These are phyloP conservation scores for Tephrocybe sp. DNA, from an alignment of 768 basidiomycete genomes.

Conservation along the genomic window DNA sequence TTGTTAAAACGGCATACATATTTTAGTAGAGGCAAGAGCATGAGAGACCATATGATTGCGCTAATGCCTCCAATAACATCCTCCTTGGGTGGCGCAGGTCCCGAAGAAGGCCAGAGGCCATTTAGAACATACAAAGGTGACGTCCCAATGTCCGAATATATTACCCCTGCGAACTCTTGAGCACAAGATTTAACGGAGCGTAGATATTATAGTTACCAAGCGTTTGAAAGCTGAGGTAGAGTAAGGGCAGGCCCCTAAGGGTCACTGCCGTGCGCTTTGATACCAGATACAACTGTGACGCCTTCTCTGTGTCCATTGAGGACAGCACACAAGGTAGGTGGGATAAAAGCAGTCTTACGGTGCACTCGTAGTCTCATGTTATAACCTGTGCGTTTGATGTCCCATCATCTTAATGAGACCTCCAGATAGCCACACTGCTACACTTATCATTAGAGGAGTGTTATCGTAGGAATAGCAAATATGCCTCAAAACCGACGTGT, in stretches of 20 bases:
- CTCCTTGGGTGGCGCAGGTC: conserved; percentile 49
- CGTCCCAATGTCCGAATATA: conserved; percentile 55
- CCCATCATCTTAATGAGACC: not conserved
- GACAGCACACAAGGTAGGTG: not conserved
- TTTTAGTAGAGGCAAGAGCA: conserved; percentile 61
- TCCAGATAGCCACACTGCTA: not conserved
- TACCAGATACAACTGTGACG: not conserved
- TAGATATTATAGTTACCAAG: conserved; percentile 6
- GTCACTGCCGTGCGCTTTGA: conserved; percentile 9
- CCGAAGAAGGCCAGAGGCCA: conserved; percentile 56
- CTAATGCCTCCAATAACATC: conserved; percentile 64
- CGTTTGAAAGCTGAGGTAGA: conserved; percentile 9
- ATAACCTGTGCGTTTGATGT: not conserved
- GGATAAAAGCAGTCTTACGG: not conserved
- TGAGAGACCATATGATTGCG: conserved; percentile 66
- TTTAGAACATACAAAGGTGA: conserved; percentile 66
- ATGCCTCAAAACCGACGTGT: conserved; percentile 24
- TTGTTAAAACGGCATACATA: conserved; percentile 40
- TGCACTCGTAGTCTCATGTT: not conserved
- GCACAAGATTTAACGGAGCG: not conserved
- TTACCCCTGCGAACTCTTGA: conserved; percentile 34
- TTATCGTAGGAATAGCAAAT: conserved; percentile 35
- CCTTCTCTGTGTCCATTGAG: conserved; percentile 26
- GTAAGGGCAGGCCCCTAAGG: conserved; percentile 11
- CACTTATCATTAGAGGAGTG: not conserved